Evolutionary conservation across 164 flowering plant species (phyloP).

Genomic region (Nymphaea colorata): DNA sequence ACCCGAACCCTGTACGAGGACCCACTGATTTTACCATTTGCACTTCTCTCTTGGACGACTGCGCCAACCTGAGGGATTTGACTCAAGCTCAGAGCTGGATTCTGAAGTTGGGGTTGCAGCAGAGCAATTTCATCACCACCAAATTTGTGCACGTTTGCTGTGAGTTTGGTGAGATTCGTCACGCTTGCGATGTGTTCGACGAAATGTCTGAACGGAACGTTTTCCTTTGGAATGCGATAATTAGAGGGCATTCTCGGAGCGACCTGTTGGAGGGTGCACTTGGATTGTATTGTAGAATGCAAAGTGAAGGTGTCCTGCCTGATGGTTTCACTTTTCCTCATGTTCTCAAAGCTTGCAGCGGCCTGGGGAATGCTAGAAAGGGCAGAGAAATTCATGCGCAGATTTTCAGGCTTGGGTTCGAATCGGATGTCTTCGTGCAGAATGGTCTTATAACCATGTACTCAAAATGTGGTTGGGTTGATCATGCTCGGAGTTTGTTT

Average conservation of each 20-base stretch:
- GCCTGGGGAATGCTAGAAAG: slow-evolving; percentile 1
- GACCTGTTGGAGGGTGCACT: slow-evolving; percentile 28
- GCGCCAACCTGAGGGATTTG: slow-evolving; percentile 11
- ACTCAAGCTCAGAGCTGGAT: slow-evolving; percentile 25
- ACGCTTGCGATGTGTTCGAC: slow-evolving; percentile 54
- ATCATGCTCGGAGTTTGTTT: slow-evolving; percentile 13
- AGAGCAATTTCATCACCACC: slow-evolving; percentile 14
- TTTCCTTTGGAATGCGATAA: slow-evolving; percentile 68
- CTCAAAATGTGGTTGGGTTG: slow-evolving; percentile 14
- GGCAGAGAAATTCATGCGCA: slow-evolving; percentile 16
- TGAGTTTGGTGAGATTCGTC: slow-evolving; percentile 15
- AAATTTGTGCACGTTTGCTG: slow-evolving; percentile 17
- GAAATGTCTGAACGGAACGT: slow-evolving; percentile 48
- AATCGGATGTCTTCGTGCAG: slow-evolving; percentile 27
- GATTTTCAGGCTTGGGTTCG: slow-evolving; percentile 18
- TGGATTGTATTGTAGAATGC: slow-evolving; percentile 50
- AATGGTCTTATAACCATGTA: slow-evolving; percentile 26
- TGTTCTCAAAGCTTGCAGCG: slow-evolving; percentile 21
- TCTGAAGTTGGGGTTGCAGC: slow-evolving; percentile 12
- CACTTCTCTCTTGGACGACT: slow-evolving; percentile 16
- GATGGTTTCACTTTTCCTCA: slow-evolving; percentile 26
- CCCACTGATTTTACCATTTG: slow-evolving; percentile 13
- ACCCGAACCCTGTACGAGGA: not conserved
- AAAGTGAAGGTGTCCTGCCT: slow-evolving; percentile 16
- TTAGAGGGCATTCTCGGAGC: slow-evolving; percentile 39